Base-by-base conservation (phyloP, 2,329 filamentous ascomycete genomes). In the Aspergillus unguis region DNA sequence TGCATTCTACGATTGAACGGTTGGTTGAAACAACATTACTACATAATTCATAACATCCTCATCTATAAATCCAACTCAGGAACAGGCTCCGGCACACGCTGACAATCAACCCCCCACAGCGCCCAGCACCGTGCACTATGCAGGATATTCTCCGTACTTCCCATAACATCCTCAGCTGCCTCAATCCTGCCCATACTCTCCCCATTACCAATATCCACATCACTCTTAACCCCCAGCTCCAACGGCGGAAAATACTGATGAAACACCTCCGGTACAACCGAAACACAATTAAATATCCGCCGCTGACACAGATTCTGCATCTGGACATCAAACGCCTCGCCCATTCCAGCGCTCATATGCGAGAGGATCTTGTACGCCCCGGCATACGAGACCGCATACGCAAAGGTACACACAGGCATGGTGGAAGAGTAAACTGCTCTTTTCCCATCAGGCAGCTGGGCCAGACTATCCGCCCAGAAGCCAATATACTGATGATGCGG, bases 331-430 rank as follows among this genome's bases (percentile, higher is more conserved):
- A 70, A 74, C 6, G 69, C 69, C 44, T 70, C 64, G 27, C 61
- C 62, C 11, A 57, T 58, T 2, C 64, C 67, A n/a, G 57, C 58
- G 2, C 63, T 60, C 2, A 63, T 56, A n/a, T 59, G 58, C 9
- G 58, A 52, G 5, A 74, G 53, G 5, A 74, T 56, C 33, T 68
- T 70, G 47, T 56, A 53, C 5, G 70, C 72, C 9, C 70, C 68
- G 74, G 70, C 70, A 80, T 60, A 60, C 2, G 65, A 65, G 28
- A 73, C 50, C 2, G 66, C 71, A 40, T 73, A 72, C 4, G 66
- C 64, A 47, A 70, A 70, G 5, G 65, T 65, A 56, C 71, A 73
- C 27, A 71, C 64, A 0, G 65, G 64, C 6, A 57, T 60, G 4
- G 56, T 59, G 9, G 61, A 58, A 32, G 54, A 47, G 47, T 69